A percentile compares a stretch with the other conserved stretches of the same genome.
phyloP scores from a whole-genome alignment of 2,329 filamentous ascomycete genomes.

The Elsinoe arachidis region DNA sequence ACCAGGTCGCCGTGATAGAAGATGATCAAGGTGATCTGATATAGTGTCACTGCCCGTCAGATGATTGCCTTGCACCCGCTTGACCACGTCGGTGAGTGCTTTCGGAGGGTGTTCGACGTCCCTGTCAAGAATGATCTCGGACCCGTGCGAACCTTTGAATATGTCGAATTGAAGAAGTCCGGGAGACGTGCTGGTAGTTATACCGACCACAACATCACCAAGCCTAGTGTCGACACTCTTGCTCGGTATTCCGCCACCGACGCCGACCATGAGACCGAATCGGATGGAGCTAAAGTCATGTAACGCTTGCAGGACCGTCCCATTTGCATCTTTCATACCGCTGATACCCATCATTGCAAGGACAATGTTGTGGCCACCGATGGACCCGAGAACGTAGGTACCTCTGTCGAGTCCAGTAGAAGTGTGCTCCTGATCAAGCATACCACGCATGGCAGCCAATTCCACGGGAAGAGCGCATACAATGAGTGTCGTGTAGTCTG shows the following conservation, averaged over 20 bases:
- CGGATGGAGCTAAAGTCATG: constrained; percentile 8
- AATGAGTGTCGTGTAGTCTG: constrained; percentile 18
- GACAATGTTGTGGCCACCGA: constrained; percentile 15
- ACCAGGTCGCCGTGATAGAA: neutral
- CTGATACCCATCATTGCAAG: neutral
- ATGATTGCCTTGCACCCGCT: neutral
- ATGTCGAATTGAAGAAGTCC: constrained; percentile 16
- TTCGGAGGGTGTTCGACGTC: constrained; percentile 17
- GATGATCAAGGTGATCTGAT: neutral
- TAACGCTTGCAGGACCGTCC: constrained; percentile 10
- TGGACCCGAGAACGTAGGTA: constrained; percentile 15
- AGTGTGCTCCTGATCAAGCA: constrained; percentile 18
- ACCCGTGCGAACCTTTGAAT: neutral
- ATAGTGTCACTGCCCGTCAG: neutral
- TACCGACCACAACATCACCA: constrained; percentile 15
- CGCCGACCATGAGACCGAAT: constrained; percentile 16
- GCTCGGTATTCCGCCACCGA: constrained; percentile 14
- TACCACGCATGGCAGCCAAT: constrained; percentile 16
- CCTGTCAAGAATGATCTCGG: constrained; percentile 16
- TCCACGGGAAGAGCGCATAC: constrained; percentile 20
- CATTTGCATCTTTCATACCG: constrained; percentile 12
- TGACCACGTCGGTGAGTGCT: constrained; percentile 21
- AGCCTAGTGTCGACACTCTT: constrained; percentile 1
- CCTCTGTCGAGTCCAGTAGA: constrained; percentile 12
- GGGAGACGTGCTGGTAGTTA: neutral